These are phyloP conservation scores for Pseudohyphozyma bogoriensis DNA, from an alignment of 768 basidiomycete species.

Conservation along the genomic window DNA sequence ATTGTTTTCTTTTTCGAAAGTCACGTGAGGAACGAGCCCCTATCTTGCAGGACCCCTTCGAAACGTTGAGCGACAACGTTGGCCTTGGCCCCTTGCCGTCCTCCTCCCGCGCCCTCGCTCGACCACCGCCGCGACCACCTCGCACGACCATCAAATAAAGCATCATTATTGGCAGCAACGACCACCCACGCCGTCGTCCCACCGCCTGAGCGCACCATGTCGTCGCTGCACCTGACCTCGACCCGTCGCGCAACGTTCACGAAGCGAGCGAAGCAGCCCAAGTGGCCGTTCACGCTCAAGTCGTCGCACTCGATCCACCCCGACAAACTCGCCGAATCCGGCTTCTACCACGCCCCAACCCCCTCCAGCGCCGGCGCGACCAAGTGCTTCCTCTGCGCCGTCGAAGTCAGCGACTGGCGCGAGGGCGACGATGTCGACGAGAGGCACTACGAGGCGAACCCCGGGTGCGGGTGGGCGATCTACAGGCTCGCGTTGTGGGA, in stretches of 20 bases:
- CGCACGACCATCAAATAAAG: no score
- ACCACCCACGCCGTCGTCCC: no score
- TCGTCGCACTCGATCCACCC: conserved; percentile 15
- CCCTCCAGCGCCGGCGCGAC: conserved; percentile 11
- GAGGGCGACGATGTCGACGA: conserved; percentile 16
- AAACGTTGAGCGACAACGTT: no score
- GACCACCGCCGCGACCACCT: no score
- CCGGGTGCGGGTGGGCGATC: conserved; percentile 5
- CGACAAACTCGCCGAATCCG: conserved; percentile 11
- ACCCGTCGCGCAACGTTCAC: neutral
- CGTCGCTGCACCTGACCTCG: neutral
- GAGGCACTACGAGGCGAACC: conserved; percentile 2
- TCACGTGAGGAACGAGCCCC: no score
- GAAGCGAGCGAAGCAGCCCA: neutral
- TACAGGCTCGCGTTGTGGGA: neutral
- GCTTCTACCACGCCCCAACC: conserved; percentile 20
- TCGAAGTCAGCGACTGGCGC: conserved; percentile 14
- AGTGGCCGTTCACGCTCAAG: conserved; percentile 22
- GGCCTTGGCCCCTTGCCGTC: no score
- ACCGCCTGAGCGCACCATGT: no score
- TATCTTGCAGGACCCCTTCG: no score
- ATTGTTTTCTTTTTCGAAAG: no score
- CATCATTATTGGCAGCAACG: no score
- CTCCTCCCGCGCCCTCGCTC: no score
- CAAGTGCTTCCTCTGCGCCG: conserved; percentile 17